Percentiles rank a stretch among this genome's conserved stretches.
Evolutionary conservation across 805 yeast genomes (phyloP).

Genomic region (Metschnikowia lachancei): DNA sequence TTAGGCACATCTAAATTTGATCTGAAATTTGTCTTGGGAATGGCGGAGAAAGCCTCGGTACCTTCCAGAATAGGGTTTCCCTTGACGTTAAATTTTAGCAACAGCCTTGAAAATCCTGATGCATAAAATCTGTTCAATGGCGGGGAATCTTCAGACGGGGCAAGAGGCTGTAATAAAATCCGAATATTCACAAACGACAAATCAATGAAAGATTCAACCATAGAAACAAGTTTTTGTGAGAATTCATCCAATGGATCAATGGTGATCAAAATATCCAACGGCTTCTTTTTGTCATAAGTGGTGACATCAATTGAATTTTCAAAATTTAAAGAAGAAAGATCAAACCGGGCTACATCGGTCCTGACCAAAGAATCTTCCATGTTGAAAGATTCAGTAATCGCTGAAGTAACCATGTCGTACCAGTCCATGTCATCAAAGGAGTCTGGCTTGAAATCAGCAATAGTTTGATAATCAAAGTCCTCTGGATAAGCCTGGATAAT

Average conservation of each 20-base stretch:
- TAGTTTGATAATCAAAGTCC: constrained; percentile 18
- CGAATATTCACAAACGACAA: constrained; percentile 52
- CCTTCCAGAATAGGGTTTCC: constrained; percentile 18
- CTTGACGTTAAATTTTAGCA: constrained; percentile 28
- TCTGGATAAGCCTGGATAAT: constrained; percentile 29
- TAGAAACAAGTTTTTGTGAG: constrained; percentile 60
- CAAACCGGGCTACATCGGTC: constrained; percentile 46
- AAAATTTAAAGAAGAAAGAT: constrained; percentile 35
- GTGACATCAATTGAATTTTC: constrained; percentile 28
- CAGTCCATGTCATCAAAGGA: constrained; percentile 35
- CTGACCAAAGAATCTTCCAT: constrained; percentile 40
- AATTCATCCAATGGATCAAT: constrained; percentile 71
- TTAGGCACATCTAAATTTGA: constrained; percentile 56
- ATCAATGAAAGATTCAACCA: constrained; percentile 39
- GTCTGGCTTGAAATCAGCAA: constrained; percentile 19
- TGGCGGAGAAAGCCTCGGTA: constrained; percentile 33
- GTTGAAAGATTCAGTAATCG: constrained; percentile 45
- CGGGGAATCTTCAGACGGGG: constrained; percentile 34
- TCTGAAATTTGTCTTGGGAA: constrained; percentile 4
- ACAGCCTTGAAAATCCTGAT: constrained; percentile 38
- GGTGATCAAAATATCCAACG: constrained; percentile 55
- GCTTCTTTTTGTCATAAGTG: constrained; percentile 25
- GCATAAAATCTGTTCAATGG: constrained; percentile 60
- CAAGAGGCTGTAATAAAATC: constrained; percentile 58
- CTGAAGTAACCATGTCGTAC: constrained; percentile 47